Conservation (phyloP, 148 eudicot genomes). For the Rhododendron kiyosumense region DNA sequence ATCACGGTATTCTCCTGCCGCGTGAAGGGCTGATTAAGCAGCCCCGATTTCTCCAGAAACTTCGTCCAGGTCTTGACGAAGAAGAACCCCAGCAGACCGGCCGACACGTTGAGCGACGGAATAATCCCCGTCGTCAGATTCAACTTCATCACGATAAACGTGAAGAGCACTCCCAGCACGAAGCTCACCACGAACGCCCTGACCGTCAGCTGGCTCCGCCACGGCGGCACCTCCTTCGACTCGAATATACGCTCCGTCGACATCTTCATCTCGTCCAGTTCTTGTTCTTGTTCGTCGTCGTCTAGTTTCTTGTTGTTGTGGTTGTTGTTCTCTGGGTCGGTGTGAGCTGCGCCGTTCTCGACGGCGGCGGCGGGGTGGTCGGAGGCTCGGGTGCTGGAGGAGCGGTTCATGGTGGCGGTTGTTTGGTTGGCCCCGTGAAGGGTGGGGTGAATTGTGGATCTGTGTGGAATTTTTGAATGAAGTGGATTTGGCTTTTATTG, state of each 20-base stretch:
- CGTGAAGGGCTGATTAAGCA: constrained; percentile 53
- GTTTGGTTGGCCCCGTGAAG: neutral
- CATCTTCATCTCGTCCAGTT: neutral
- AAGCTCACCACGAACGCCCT: constrained; percentile 46
- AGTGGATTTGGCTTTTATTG: neutral
- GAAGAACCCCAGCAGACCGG: constrained; percentile 60
- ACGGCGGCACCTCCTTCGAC: constrained; percentile 42
- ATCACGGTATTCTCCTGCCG: constrained; percentile 75
- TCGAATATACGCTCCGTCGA: constrained; percentile 46
- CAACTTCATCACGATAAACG: constrained; percentile 62
- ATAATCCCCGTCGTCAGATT: constrained; percentile 67
- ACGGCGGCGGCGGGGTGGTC: neutral
- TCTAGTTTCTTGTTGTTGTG: neutral
- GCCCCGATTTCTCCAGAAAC: constrained; percentile 31
- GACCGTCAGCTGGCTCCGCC: constrained; percentile 52
- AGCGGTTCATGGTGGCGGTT: neutral
- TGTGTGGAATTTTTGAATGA: neutral
- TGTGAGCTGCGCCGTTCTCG: neutral
- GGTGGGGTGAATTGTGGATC: neutral
- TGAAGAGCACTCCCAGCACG: constrained; percentile 37
- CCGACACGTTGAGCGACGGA: constrained; percentile 67
- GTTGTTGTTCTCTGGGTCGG: neutral
- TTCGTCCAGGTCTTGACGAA: constrained; percentile 60
- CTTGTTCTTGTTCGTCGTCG: neutral
- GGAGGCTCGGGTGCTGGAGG: neutral